Evolutionary conservation across 805 yeast species (phyloP), one percentile per base, ranked within the genome.

Genomic region (Millerozyma miso): DNA sequence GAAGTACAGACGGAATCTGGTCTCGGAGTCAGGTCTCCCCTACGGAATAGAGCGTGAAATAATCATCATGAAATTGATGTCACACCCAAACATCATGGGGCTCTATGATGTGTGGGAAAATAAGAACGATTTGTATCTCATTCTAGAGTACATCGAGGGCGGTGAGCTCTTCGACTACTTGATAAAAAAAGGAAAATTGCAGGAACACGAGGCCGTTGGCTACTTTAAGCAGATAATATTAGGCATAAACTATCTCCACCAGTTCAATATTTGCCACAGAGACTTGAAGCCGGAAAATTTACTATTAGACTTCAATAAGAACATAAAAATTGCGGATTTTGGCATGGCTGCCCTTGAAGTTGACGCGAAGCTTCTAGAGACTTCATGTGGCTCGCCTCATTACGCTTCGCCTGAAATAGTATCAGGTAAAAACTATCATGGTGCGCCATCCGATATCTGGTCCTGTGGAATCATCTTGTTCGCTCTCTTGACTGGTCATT

Each of bases 91-190:
- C 59, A 86, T 86, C 36, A 74, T 86, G 76, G 81, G 88, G 13
- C 67, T 86, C 33, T 85, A 82, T 54, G 99, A 93, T 59, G 99
- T 93, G 18, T 93, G 98, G 98, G 99, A 93, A 64, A 91, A 95
- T 51, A 83, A 88, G 51, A 88, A 88, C 57, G 96, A 91, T 46
- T 72, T 93, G 44, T 86, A 83, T 55, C 62, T 86, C 50, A 88
- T 86, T 13, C 65, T 86, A 39, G 95, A 86, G 58, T 86, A 85
- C 59, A 91, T 86, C 26, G 90, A 86, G 61, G 91, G 93, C n/a
- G 95, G 95, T 45, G 95, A 86, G 62, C 65, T 86, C 42, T 86
- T 86, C 52, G 93, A 86, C 55, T 73, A 81, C 47, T 66, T 86
- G 42, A 88, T 85, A 4, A 79, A 76, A 51, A 76, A 77, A 48